Evolutionary conservation across 306 rosid genomes (phyloP).

Genomic region (Dicorynia guianensis): DNA sequence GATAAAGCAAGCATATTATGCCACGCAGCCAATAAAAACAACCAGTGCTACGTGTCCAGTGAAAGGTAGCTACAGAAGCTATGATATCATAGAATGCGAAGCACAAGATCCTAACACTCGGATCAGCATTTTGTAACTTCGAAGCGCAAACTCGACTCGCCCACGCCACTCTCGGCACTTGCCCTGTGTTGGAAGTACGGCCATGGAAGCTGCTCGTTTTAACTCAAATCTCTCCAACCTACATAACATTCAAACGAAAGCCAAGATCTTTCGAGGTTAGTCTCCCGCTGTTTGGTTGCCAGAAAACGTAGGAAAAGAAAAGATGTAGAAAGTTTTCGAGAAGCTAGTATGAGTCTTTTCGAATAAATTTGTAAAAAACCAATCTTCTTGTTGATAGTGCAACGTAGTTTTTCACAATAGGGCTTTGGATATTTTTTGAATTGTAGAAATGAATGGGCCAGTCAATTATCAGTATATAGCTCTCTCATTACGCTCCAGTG

Average conservation of each 20-base stretch:
- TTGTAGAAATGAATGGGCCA: background rate
- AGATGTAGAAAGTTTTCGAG: background rate
- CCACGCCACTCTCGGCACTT: constrained; percentile 1
- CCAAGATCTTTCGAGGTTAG: constrained; percentile 57
- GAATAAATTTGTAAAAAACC: background rate
- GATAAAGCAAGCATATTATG: background rate
- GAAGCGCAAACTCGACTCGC: background rate
- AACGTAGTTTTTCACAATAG: background rate
- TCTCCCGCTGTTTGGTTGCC: constrained; percentile 6
- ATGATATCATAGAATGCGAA: background rate
- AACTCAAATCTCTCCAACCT: constrained; percentile 52
- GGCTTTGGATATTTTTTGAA: background rate
- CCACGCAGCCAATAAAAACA: background rate
- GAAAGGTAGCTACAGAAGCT: background rate
- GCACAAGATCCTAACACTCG: background rate
- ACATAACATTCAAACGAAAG: constrained; percentile 36
- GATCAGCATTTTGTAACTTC: constrained; percentile 18
- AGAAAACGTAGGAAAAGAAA: background rate
- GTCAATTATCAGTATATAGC: background rate
- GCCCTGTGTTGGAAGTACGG: constrained; percentile 32
- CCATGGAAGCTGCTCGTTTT: constrained; percentile 80
- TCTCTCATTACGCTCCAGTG: background rate
- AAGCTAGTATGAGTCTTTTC: background rate
- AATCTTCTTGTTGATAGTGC: background rate
- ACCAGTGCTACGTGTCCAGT: background rate